phyloP scores from a whole-genome alignment of 164 flowering plant genomes.

The Vitis riparia region DNA sequence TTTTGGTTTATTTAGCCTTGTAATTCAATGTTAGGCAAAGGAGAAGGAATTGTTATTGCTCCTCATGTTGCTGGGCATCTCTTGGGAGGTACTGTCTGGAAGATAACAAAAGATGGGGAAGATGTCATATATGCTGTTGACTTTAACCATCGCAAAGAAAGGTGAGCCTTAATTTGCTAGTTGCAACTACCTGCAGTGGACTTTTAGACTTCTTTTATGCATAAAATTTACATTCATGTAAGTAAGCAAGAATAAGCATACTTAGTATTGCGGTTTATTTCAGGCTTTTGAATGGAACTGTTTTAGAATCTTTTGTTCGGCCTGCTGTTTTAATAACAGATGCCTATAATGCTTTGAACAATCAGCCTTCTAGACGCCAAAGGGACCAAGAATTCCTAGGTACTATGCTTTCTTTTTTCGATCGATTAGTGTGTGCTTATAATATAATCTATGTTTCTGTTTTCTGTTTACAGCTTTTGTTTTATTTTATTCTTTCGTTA shows the following conservation, averaged over 20 bases:
- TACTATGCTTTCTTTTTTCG: slow-evolving; percentile 18
- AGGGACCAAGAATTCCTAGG: slow-evolving; percentile 87
- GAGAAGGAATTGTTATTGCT: slow-evolving; percentile 95
- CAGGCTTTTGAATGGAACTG: slow-evolving; percentile 96
- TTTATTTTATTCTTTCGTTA: neutral
- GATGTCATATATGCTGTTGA: slow-evolving; percentile 98
- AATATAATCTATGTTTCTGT: neutral
- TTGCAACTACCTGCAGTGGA: neutral
- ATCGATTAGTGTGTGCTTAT: neutral
- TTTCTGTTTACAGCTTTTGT: neutral
- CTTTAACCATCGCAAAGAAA: slow-evolving; percentile 94
- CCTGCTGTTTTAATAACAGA: slow-evolving; percentile 98
- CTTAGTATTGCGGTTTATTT: slow-evolving; percentile 15
- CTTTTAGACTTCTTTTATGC: neutral
- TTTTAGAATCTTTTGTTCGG: slow-evolving; percentile 77
- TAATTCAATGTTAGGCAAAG: slow-evolving; percentile 56
- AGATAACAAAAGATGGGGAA: slow-evolving; percentile 96
- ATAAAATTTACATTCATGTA: neutral
- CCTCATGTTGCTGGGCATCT: slow-evolving; percentile 98
- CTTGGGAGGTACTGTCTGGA: slow-evolving; percentile 94
- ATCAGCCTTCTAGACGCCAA: slow-evolving; percentile 79
- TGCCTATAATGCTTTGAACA: slow-evolving; percentile 92
- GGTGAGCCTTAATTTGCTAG: slow-evolving; percentile 29
- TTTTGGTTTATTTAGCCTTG: neutral
- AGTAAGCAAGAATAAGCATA: neutral